Evolutionary conservation across 768 basidiomycete species (phyloP), one percentile per base, ranked within the genome.

Genomic region (Boletellus ananas): DNA sequence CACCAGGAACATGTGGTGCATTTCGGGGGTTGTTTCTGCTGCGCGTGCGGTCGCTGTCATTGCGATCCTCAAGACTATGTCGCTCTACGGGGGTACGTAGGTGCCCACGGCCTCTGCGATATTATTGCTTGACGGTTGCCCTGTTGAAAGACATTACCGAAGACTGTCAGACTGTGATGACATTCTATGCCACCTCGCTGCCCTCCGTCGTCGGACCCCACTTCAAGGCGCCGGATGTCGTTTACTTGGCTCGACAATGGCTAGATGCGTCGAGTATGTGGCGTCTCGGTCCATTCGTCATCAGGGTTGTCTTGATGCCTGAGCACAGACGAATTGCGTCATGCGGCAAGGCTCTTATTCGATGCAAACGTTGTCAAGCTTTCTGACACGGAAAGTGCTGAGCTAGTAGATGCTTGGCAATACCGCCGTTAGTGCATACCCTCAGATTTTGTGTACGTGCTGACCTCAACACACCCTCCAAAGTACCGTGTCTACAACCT

Each of bases 161-260:
- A 45, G 75, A 75, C 25, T 85, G 85, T 14, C 85, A 80, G 53
- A 83, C 85, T 1, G 80, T 90, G 18, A 84, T 88, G 52, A 77
- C 85, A 0, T 95, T 90, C 64, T 96, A 93, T 65, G 77, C 85
- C 0, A 79, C 85, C 1, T 84, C 88, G 2, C 72, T 97, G 25
- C 75, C 79, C 1, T 71, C 78, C 16, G 70, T 70, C 8, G 76
- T 90, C 12, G 90, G 90, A 1, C 58, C 72, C 0, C 61, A 65
- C 3, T 94, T 84, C 59, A 74, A 80, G 45, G 65, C 80, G 6
- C 88, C 94, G 0, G 85, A 83, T 52, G 73, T 96, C 6, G 76
- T 82, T 2, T 84, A 79, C 58, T 74, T 96, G 38, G 90, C 87
- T 8, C 72, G 70, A 16, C 78, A 78, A 57, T 95, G 93, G 85